These are phyloP conservation scores for Calocybe cyanea DNA, from an alignment of 768 basidiomycete genomes.

Conservation along the genomic window DNA sequence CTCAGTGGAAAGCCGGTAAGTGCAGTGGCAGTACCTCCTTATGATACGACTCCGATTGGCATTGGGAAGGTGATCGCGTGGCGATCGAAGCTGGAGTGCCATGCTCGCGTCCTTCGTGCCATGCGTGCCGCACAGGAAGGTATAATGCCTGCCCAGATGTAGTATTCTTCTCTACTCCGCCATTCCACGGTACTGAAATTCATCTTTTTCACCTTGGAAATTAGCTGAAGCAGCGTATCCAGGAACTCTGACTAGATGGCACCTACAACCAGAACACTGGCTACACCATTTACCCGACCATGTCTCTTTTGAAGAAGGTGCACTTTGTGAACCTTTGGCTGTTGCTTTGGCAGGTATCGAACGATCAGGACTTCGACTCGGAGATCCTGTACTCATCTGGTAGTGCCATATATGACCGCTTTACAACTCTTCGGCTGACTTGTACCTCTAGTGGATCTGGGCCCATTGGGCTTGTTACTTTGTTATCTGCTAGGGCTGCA, in stretches of 20 bases:
- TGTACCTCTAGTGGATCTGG: constrained; percentile 50
- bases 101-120: constrained; percentile 58
- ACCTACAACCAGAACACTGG: constrained; percentile 66
- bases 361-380: constrained; percentile 59
- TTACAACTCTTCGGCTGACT: too few species aligned
- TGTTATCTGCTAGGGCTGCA: constrained; percentile 62
- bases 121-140: constrained; percentile 57
- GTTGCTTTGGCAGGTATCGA: constrained; percentile 69
- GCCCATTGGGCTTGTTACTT: constrained; percentile 60
- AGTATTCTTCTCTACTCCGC: constrained; percentile 71
- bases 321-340: constrained; percentile 63
- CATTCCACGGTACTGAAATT: constrained; percentile 49
- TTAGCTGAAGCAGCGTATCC: constrained; percentile 3
- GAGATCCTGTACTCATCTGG: constrained; percentile 63
- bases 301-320: constrained; percentile 64
- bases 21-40: background rate
- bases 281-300: constrained; percentile 60
- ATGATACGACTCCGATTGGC: too few species aligned
- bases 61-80: constrained; percentile 51
- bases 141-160: constrained; percentile 61
- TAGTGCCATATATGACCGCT: constrained; percentile 18
- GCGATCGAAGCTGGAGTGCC: constrained; percentile 71
- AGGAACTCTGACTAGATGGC: constrained; percentile 66
- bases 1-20: constrained; percentile 58
- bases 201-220: background rate